A percentile compares a stretch with the other conserved stretches of the same genome.
Evolutionary conservation across 805 yeast genomes (phyloP).

Genomic region (Grigorovia jiainica): DNA sequence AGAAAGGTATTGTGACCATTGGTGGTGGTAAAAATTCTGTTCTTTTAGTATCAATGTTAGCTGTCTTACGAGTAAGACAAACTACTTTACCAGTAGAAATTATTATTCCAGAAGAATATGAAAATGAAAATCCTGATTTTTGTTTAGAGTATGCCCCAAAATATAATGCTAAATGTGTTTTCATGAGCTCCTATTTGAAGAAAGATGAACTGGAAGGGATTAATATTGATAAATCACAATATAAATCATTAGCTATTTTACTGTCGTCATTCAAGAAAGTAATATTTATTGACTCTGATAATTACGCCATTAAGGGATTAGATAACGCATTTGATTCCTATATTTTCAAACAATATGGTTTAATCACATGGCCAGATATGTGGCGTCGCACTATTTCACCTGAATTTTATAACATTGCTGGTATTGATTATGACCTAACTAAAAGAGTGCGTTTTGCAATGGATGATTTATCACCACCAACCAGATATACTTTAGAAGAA

Average conservation of each 20-base stretch:
- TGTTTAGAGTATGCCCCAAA: constrained; percentile 53
- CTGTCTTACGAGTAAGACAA: constrained; percentile 42
- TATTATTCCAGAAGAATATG: constrained; percentile 62
- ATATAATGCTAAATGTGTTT: constrained; percentile 50
- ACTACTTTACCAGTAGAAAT: constrained; percentile 74
- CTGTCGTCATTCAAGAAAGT: constrained; percentile 67
- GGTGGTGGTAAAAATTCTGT: constrained; percentile 78
- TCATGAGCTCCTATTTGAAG: too few species aligned
- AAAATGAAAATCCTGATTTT: constrained; percentile 49
- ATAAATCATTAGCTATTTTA: constrained; percentile 58
- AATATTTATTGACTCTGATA: constrained; percentile 66
- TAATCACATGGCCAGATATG: constrained; percentile 75
- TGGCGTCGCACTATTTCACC: constrained; percentile 84
- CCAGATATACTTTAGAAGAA: constrained; percentile 11
- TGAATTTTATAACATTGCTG: constrained; percentile 58
- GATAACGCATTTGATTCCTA: constrained; percentile 48
- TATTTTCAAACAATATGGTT: constrained; percentile 43
- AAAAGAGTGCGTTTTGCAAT: constrained; percentile 30
- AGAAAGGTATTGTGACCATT: constrained; percentile 44
- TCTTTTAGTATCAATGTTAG: constrained; percentile 55
- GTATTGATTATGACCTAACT: constrained; percentile 35
- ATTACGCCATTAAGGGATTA: constrained; percentile 58
- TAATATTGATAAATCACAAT: constrained; percentile 27
- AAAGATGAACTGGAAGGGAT: constrained; percentile 40
- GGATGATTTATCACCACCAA: constrained; percentile 29